Evolutionary conservation across 2,329 filamentous ascomycete species (phyloP).

Genomic region (Conoideocrella luteorostrata): DNA sequence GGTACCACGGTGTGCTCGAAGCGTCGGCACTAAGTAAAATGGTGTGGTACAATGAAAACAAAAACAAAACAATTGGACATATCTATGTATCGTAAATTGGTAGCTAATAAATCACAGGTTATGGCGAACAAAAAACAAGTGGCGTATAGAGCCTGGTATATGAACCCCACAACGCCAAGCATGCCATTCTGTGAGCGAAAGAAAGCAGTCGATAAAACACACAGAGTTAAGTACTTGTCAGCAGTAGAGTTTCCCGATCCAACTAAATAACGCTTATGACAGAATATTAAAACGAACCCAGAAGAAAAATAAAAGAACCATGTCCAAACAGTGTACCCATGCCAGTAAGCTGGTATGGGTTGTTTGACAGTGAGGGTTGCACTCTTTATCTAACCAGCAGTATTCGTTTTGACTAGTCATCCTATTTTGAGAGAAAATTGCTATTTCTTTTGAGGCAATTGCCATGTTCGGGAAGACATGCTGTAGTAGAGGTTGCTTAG

Average conservation of each 20-base stretch:
- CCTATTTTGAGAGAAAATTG: no score
- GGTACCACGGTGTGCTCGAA: background rate
- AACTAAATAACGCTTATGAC: no score
- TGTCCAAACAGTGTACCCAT: no score
- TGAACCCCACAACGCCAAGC: slow-evolving; percentile 9
- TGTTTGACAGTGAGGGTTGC: no score
- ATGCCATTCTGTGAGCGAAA: slow-evolving; percentile 4
- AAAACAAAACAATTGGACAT: background rate
- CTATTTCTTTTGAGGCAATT: no score
- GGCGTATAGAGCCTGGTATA: slow-evolving; percentile 9
- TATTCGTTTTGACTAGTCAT: no score
- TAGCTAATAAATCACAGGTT: background rate
- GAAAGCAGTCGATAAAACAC: background rate
- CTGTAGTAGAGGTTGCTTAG: background rate
- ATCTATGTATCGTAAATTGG: background rate
- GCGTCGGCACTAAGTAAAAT: background rate
- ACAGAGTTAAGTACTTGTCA: no score
- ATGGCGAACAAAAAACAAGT: slow-evolving; percentile 2
- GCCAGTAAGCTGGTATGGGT: no score
- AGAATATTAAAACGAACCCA: background rate
- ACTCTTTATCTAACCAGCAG: no score
- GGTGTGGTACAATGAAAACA: background rate
- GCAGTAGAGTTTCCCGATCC: no score
- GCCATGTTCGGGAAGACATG: background rate
- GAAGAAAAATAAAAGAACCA: no score